Conservation (phyloP, 1,284 basidiomycete species). For the Pseudozyma sp. region DNA sequence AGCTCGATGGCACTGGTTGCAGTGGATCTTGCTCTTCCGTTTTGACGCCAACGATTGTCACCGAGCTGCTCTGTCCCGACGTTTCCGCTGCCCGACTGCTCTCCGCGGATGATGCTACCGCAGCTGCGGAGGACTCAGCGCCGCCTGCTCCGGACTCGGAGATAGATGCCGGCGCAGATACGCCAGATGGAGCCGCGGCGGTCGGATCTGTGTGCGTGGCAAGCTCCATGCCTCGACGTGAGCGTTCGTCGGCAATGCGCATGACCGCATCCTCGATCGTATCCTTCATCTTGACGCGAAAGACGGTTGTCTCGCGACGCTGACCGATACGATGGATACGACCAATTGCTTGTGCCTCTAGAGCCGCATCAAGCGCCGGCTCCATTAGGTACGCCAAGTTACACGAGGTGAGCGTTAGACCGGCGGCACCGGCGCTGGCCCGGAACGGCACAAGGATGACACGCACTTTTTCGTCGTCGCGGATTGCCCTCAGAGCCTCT, state of each 20-base stretch:
- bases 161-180: neutral
- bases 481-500: constrained; percentile 46
- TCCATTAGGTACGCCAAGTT: constrained; percentile 54
- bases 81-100: neutral
- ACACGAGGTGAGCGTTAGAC: constrained; percentile 53
- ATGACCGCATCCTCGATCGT: constrained; percentile 55
- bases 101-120: neutral
- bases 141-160: neutral
- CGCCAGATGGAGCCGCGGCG: neutral
- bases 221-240: constrained; percentile 36
- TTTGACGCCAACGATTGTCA: neutral
- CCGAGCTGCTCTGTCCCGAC: neutral
- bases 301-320: constrained; percentile 36
- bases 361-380: constrained; percentile 46
- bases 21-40: neutral
- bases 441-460: constrained; percentile 52
- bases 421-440: constrained; percentile 55
- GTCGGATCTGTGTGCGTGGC: constrained; percentile 17
- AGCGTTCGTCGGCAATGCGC: constrained; percentile 47
- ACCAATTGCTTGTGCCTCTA: constrained; percentile 51
- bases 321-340: constrained; percentile 56
- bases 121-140: neutral
- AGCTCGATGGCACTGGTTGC: neutral
- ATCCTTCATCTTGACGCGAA: constrained; percentile 54
- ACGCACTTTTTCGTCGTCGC: constrained; percentile 39